Evolutionary conservation across 2,329 filamentous ascomycete species (phyloP), one percentile per base, ranked within the genome.

Genomic region (Akanthomyces dipterigenus): DNA sequence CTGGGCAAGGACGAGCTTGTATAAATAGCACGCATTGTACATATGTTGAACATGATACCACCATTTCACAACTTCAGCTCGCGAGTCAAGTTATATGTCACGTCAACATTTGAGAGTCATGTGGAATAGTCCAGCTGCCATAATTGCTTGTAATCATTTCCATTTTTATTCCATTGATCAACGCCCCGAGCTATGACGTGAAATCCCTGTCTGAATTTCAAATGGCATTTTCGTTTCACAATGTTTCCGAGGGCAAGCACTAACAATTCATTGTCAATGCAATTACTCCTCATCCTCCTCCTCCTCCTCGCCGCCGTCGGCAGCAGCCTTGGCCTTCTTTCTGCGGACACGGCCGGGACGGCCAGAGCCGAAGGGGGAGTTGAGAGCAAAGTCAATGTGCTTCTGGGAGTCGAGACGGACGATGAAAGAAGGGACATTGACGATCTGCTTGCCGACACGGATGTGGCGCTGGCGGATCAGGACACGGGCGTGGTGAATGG

Each of bases 381-480:
- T 96, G 69, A 99, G 88, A 67, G 95, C 86, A 80, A 99, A 98
- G 86, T 99, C 95, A 75, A 99, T 98, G 89, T 99, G 95, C 91
- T 99, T 99, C 89, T 99, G 95, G 74, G 93, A 97, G 86, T 99
- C 95, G 76, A 99, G 91, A 83, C 95, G 95, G 80, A 99, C 95
- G 78, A 99, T 89, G 89, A 96, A 99, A 61, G 93, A 98, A 69
- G 95, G 95, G 65, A 99, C 95, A 82, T 99, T 99, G 87, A 99
- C 95, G 78, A 99, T 98, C 87, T 99, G 95, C 91, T 99, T 99
- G 82, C 95, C 95, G 77, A 99, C 95, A 77, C 93, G 95, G 83
- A 99, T 99, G 87, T 99, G 95, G 77, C 95, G 90, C 87, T 99
- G 95, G 80, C 91, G 92, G 86, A 99, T 99, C 73, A 99, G 88